Conservation (phyloP, 768 basidiomycete species). For the Hericium coralloides region DNA sequence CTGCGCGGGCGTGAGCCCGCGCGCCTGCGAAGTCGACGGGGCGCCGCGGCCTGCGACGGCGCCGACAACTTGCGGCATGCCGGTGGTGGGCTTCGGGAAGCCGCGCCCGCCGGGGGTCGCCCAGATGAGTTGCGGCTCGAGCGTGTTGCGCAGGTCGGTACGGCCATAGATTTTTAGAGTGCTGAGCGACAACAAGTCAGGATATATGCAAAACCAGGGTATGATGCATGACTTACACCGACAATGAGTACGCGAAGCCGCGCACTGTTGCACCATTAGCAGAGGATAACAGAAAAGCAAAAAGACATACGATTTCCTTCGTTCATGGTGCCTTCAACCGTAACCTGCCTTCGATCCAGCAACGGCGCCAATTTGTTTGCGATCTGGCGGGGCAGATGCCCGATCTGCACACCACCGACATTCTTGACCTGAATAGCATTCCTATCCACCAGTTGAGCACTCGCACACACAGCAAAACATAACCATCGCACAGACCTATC, state of each 20-base stretch:
- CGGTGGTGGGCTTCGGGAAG: slow-evolving; percentile 25
- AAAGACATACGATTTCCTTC: slow-evolving; percentile 54
- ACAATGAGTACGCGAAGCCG: slow-evolving; percentile 44
- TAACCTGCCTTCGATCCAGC: slow-evolving; percentile 54
- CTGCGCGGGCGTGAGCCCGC: slow-evolving; percentile 16
- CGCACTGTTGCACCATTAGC: slow-evolving; percentile 22
- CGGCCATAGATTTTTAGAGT: slow-evolving; percentile 66
- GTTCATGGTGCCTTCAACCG: slow-evolving; percentile 62
- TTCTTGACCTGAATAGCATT: slow-evolving; percentile 82
- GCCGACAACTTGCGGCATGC: background rate
- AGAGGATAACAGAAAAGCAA: background rate
- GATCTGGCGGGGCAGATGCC: slow-evolving; percentile 61
- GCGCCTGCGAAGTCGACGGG: slow-evolving; percentile 26
- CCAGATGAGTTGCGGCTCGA: slow-evolving; percentile 66
- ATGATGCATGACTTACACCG: slow-evolving; percentile 38
- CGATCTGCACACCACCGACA: slow-evolving; percentile 66
- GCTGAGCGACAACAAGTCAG: slow-evolving; percentile 25
- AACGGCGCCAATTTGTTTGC: slow-evolving; percentile 58
- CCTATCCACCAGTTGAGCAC: slow-evolving; percentile 23
- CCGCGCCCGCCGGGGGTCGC: slow-evolving; percentile 64
- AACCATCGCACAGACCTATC: slow-evolving; percentile 39
- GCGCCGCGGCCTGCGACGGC: background rate
- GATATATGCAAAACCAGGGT: background rate
- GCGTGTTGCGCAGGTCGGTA: slow-evolving; percentile 42
- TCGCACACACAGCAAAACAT: too few relatives aligned